Percentiles rank a stretch among this genome's conserved stretches.
These are phyloP conservation scores for Candida hungchunana DNA, from an alignment of 805 yeast species.

Conservation along the genomic window DNA sequence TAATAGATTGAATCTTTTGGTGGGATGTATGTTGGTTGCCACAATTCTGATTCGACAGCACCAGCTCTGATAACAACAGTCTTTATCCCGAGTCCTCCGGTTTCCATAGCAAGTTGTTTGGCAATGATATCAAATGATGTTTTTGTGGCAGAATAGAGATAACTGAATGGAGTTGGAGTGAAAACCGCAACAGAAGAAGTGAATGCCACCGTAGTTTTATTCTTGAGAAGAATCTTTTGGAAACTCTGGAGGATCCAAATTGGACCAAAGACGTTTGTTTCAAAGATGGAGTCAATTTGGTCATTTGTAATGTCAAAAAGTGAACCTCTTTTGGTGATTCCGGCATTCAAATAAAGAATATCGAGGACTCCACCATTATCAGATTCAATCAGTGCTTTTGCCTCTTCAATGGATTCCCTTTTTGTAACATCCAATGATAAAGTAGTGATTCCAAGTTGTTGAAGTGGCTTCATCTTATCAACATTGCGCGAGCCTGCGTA, in stretches of 20 bases:
- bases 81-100: conserved; percentile 35
- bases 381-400: conserved; percentile 23
- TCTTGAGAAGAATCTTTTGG: conserved; percentile 28
- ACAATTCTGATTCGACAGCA: conserved; percentile 34
- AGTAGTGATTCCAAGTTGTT: conserved; percentile 30
- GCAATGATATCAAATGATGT: conserved; percentile 38
- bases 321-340: conserved; percentile 25
- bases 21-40: conserved; percentile 6
- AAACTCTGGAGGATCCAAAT: conserved; percentile 33
- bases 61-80: conserved; percentile 39
- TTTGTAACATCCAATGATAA: conserved; percentile 35
- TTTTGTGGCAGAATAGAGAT: conserved; percentile 35
- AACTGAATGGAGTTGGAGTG: conserved; percentile 32
- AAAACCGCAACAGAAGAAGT: conserved; percentile 34
- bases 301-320: conserved; percentile 32
- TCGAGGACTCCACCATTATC: conserved; percentile 33
- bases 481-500: conserved; percentile 33
- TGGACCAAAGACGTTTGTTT: conserved; percentile 39
- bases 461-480: conserved; percentile 28
- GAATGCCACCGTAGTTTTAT: conserved; percentile 35
- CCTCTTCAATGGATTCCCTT: conserved; percentile 26
- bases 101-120: conserved; percentile 30
- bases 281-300: conserved; percentile 18
- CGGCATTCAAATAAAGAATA: conserved; percentile 40
- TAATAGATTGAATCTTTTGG: conserved; percentile 16